These are phyloP conservation scores for Magnolia sinica DNA, from an alignment of 164 flowering plant genomes.

Conservation along the genomic window DNA sequence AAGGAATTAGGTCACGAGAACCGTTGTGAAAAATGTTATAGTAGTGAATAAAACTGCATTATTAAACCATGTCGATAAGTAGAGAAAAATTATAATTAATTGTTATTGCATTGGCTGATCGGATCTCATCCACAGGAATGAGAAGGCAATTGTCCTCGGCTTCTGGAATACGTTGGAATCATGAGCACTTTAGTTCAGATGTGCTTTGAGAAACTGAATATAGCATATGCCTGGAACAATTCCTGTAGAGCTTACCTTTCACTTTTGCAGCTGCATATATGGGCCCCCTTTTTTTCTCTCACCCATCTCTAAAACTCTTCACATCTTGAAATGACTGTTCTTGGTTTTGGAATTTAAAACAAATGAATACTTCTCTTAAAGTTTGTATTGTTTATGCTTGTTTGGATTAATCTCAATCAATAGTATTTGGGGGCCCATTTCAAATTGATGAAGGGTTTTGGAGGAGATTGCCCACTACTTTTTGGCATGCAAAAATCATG, in stretches of 20 bases:
- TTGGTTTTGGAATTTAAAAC: too few species aligned
- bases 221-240: conserved; percentile 7
- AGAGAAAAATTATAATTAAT: background rate
- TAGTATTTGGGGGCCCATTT: too few species aligned
- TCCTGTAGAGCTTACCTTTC: background rate
- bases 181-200: background rate
- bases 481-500: too few species aligned
- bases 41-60: background rate
- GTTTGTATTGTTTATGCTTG: too few species aligned
- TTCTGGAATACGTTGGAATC: background rate
- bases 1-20: background rate
- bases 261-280: background rate
- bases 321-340: too few species aligned
- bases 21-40: background rate
- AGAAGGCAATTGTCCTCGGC: conserved; percentile 63
- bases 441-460: too few species aligned
- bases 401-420: too few species aligned
- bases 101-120: background rate
- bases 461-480: too few species aligned
- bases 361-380: too few species aligned
- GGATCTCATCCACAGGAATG: conserved; percentile 20
- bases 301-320: too few species aligned
- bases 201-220: conserved; percentile 1
- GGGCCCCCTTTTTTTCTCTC: background rate
- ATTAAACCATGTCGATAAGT: background rate